Base-by-base conservation (phyloP, 2,329 filamentous ascomycete genomes). In the Aspergillus sp. region DNA sequence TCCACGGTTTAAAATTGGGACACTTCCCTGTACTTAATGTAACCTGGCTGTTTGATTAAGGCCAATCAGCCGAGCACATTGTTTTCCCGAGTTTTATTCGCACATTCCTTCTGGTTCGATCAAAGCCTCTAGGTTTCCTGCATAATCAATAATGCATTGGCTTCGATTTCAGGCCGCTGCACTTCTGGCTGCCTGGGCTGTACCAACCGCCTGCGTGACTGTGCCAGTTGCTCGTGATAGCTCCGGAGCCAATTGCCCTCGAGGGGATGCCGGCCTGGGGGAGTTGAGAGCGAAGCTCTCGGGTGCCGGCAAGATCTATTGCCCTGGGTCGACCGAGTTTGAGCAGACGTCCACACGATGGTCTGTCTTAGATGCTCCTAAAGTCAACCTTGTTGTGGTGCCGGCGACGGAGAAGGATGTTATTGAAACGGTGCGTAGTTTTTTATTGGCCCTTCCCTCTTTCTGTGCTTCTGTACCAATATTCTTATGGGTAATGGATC, bases 361-460 rank as follows among this genome's bases (percentile, higher is more conserved):
- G 78, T 81, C 79, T 1, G 66, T 64, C 13, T 57, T 79, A 17
- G 65, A 71, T 7, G 60, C 67, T 1, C 80, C 80, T 3, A 70
- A 58, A 1, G 67, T 77, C 9, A 77, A 74, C 45, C 60, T 80
- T 2, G 76, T 80, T 2, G 74, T 82, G 0, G 71, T 79, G 13
- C 76, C 78, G 1, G 71, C 68, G 2, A 76, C 70, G 0, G 79
- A 80, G 58, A 60, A 75, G 5, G 80, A 83, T 54, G 78, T 83
- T 17, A 71, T 69, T 0, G 69, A 76, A 55, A 80, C 72, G 3
- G 79, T 81, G 64, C 10, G 16, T 43, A 25, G 14, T 42, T 3
- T 13, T 13, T 4, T 45, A 13, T 20, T 6, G 25, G 20, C 38
- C 16, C 7, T 7, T 13, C 5, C 3, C 16, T 29, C 9, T 19